These are phyloP conservation scores for Carex pumila DNA, from an alignment of 176 grass and related monocot species.

Conservation along the genomic window DNA sequence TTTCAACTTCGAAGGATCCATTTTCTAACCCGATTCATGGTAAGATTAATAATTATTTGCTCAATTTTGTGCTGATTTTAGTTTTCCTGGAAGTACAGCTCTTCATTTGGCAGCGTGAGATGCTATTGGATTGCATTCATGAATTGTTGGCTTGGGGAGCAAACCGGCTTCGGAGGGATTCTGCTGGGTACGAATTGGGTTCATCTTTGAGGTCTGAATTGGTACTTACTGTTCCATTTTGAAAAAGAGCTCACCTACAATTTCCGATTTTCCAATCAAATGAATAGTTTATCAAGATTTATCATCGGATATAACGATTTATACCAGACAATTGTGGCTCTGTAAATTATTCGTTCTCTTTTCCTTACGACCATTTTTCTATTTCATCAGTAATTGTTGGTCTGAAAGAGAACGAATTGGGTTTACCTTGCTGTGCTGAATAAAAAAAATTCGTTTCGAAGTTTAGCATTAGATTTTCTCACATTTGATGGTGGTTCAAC, in stretches of 20 bases:
- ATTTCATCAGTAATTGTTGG: slow-evolving; percentile 50
- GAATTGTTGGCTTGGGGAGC: slow-evolving; percentile 89
- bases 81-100: slow-evolving; percentile 71
- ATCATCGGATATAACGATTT: background rate
- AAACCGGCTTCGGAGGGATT: slow-evolving; percentile 89
- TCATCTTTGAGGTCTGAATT: background rate
- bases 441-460: background rate
- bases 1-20: too few species aligned
- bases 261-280: too few species aligned
- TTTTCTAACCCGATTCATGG: too few species aligned
- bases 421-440: background rate
- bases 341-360: background rate
- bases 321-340: background rate
- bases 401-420: slow-evolving; percentile 48
- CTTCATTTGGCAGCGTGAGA: slow-evolving; percentile 84
- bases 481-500: background rate
- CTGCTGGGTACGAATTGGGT: slow-evolving; percentile 44
- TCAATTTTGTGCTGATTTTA: slow-evolving; percentile 32
- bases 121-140: slow-evolving; percentile 87
- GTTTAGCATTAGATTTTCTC: background rate
- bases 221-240: background rate
- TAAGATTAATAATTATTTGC: background rate
- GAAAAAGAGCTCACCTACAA: too few species aligned
- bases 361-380: slow-evolving; percentile 6
- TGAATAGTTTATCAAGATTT: too few species aligned